Conservation (phyloP, 441 rosid species). For the Sinapis alba region DNA sequence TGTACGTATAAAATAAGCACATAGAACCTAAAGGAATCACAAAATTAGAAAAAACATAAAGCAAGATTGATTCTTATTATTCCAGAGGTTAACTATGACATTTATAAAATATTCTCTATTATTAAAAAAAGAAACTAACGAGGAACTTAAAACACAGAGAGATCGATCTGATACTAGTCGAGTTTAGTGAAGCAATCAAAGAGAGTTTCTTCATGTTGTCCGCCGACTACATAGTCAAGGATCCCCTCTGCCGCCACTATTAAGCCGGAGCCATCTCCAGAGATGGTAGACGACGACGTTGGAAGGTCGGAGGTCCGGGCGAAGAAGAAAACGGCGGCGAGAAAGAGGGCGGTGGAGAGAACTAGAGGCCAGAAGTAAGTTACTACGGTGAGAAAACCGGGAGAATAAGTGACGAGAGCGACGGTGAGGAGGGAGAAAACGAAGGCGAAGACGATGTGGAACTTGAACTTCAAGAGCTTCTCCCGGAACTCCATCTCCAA, state of each 20-base stretch:
- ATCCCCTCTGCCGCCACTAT: conserved; percentile 67
- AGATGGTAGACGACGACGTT: conserved; percentile 34
- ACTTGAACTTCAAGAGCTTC: conserved; percentile 59
- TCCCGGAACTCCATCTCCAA: conserved; percentile 64
- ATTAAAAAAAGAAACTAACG: background rate
- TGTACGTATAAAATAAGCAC: conserved; percentile 16
- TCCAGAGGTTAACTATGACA: conserved; percentile 29
- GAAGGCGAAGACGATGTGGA: conserved; percentile 51
- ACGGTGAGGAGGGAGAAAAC: conserved; percentile 31
- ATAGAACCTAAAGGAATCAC: background rate
- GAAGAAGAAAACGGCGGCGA: conserved; percentile 66
- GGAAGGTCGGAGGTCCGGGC: conserved; percentile 52
- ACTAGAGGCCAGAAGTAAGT: conserved; percentile 87
- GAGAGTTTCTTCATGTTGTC: conserved; percentile 47
- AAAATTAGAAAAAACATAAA: background rate
- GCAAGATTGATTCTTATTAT: conserved; percentile 29
- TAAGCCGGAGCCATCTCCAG: conserved; percentile 44
- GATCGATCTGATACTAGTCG: conserved; percentile 40
- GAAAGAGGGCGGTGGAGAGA: conserved; percentile 85
- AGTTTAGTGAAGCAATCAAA: conserved; percentile 40
- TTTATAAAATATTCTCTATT: conserved; percentile 15
- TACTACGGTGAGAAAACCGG: conserved; percentile 67
- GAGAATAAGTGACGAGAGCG: conserved; percentile 52
- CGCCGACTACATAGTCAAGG: conserved; percentile 78
- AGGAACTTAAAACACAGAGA: background rate